A percentile compares a stretch with the other conserved stretches of the same genome.
Conservation (phyloP, 2,329 filamentous ascomycete species). For the Xylariales sp. region DNA sequence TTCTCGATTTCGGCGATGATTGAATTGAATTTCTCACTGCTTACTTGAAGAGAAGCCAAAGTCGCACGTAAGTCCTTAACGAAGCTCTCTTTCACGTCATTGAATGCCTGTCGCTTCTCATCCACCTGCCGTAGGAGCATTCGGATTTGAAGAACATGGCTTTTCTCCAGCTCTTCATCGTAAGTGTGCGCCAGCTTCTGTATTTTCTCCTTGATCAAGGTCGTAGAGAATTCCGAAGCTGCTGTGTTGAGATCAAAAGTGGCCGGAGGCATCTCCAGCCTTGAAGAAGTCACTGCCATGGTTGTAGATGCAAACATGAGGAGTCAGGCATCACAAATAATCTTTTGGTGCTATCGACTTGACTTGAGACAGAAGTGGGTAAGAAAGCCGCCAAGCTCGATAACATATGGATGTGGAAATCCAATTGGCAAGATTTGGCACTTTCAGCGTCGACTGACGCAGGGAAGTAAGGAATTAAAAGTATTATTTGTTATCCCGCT, state of each 20-base stretch:
- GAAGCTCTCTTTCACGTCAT: neutral
- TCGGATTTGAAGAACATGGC: neutral
- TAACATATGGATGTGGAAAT: too few species aligned
- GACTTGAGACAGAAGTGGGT: too few species aligned
- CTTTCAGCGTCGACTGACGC: too few species aligned
- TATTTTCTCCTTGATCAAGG: neutral
- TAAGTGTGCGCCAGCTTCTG: neutral
- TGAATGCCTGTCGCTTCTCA: neutral
- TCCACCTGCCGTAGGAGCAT: neutral
- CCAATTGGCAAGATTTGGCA: too few species aligned
- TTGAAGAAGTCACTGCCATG: too few species aligned
- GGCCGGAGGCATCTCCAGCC: too few species aligned
- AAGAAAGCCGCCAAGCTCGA: too few species aligned
- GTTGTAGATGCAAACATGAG: too few species aligned
- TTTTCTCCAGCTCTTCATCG: neutral
- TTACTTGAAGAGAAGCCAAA: neutral
- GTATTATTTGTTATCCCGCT: too few species aligned
- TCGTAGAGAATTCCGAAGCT: neutral
- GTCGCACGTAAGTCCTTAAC: neutral
- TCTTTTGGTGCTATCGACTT: too few species aligned
- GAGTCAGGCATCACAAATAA: too few species aligned
- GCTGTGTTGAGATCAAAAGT: neutral
- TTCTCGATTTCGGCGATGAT: constrained; percentile 1
- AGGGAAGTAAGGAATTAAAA: too few species aligned
- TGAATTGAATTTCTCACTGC: neutral